phyloP scores from a whole-genome alignment of 164 flowering plant genomes.

The Litsea cubeba region DNA sequence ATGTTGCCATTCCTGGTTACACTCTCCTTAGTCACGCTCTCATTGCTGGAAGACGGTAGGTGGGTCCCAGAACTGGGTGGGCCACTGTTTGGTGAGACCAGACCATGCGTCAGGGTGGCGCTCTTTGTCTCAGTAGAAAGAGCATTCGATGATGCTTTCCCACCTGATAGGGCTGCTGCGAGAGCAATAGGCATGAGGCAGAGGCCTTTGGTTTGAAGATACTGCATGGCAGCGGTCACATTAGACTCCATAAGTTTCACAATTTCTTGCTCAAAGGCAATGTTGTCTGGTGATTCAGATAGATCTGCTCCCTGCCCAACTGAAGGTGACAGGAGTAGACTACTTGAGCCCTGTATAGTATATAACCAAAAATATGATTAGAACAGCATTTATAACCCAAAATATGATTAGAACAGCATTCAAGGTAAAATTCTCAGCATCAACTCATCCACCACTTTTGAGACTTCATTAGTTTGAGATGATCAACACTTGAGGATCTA shows the following conservation, averaged over 20 bases:
- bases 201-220: constrained; percentile 34
- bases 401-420: background rate
- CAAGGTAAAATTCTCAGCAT: no score
- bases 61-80: background rate
- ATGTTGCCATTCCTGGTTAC: background rate
- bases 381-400: background rate
- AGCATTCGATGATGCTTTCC: constrained; percentile 9
- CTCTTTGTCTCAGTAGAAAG: constrained; percentile 14
- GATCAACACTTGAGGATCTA: no score
- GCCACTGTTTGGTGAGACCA: constrained; percentile 12
- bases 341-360: constrained; percentile 22
- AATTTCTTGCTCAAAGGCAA: constrained; percentile 35
- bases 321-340: constrained; percentile 22
- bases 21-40: constrained; percentile 8
- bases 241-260: constrained; percentile 37
- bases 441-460: no score
- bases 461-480: no score
- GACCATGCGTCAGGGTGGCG: constrained; percentile 3
- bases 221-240: constrained; percentile 34
- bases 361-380: background rate
- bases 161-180: constrained; percentile 28
- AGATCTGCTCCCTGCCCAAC: constrained; percentile 17
- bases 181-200: constrained; percentile 44
- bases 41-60: constrained; percentile 9
- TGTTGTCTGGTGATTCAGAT: constrained; percentile 19